These are phyloP conservation scores for Geotrichum ghanense DNA, from an alignment of 805 yeast species.

Conservation along the genomic window DNA sequence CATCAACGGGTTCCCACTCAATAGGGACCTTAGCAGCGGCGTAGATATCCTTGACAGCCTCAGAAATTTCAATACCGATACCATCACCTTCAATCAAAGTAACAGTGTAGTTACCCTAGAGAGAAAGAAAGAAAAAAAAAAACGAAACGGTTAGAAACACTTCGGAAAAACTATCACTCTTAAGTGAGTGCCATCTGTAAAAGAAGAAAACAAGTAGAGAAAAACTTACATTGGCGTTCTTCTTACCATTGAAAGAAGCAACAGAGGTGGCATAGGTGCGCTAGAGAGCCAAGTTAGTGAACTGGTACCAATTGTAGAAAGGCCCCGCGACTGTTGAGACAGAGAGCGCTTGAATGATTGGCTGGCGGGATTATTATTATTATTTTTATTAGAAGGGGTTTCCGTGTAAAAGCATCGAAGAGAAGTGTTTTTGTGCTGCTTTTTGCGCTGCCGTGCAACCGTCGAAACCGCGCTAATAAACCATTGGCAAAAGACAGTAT, in stretches of 20 bases:
- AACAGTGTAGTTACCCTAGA: constrained; percentile 78
- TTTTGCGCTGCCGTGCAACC: background rate
- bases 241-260: constrained; percentile 31
- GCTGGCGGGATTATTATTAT: background rate
- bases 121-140: background rate
- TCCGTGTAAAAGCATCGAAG: background rate
- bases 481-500: background rate
- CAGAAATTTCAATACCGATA: constrained; percentile 91
- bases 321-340: too few relatives aligned
- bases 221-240: constrained; percentile 23
- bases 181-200: background rate
- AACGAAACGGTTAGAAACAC: background rate
- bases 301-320: background rate
- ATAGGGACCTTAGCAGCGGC: constrained; percentile 92
- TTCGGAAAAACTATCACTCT: background rate
- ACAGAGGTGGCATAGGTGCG: constrained; percentile 25
- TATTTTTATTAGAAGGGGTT: background rate
- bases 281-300: constrained; percentile 4
- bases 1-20: constrained; percentile 95
- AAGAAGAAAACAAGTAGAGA: constrained; percentile 7
- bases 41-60: constrained; percentile 87
- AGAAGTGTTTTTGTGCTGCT: background rate
- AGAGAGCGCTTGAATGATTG: too few relatives aligned
- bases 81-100: constrained; percentile 98
- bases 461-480: background rate